Evolutionary conservation across 2,329 filamentous ascomycete genomes (phyloP), one percentile per base, ranked within the genome.

Genomic region (Pyrenochaeta sp.): DNA sequence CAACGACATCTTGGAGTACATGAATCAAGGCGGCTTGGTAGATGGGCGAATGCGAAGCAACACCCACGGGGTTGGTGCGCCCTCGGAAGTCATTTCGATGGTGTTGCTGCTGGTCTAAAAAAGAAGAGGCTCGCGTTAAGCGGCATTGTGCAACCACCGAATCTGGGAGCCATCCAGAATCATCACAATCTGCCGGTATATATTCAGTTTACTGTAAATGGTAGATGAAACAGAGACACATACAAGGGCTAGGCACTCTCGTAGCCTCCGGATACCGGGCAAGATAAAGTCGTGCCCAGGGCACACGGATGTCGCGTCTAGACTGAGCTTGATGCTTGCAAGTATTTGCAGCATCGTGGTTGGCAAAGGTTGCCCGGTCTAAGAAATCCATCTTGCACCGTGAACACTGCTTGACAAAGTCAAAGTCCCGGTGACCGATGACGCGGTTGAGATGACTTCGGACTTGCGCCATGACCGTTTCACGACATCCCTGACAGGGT

Each of bases 241-340:
- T 37, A 40, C 49, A 51, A 12, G 49, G 49, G 11, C 45, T n/a
- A 32, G 49, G 49, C 11, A 51, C 20, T 18, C 27, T n/a, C 7
- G 7, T 15, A 35, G 35, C 33, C 3, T 40, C n/a, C 10, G 49
- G 49, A 29, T 45, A 51, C 10, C 39, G 23, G 7, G 33, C 23
- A n/a, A 45, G 36, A 35, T 51, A 51, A n/a, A 40, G 42, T 35
- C 42, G 33, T 7, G 35, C 41, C 49, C 49, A 51, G 4, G 27
- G 31, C 27, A 42, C 12, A 9, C 32, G 4, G 15, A 51, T 45
- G 27, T 51, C 42, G 20, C 42, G 15, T 18, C 42, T 37, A 35
- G 18, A n/a, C 29, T 46, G 49, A 7, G 17, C 14, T 37, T 42
- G 32, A 32, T 18, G 30, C 20, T n/a, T 9, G n/a, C 49, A 51